Percentiles rank a stretch among this genome's conserved stretches.
phyloP scores from a whole-genome alignment of 805 yeast species.

The Kodamaea jinghongensis region DNA sequence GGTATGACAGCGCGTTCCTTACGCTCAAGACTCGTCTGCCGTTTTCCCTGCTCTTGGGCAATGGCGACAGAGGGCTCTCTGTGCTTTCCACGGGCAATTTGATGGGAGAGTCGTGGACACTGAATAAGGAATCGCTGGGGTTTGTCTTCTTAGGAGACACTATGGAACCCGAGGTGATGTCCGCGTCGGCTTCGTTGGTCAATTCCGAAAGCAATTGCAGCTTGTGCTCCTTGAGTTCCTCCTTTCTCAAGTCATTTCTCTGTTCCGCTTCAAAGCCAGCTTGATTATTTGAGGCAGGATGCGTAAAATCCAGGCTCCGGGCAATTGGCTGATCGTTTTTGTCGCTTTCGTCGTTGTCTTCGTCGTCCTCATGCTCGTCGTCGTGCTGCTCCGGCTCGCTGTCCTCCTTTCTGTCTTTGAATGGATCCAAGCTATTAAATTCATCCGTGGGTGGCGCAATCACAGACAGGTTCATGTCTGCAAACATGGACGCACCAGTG shows the following conservation, averaged over 20 bases:
- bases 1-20: conserved; percentile 27
- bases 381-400: conserved; percentile 13
- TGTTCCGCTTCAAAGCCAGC: conserved; percentile 18
- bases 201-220: conserved; percentile 42
- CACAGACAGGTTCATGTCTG: conserved; percentile 29
- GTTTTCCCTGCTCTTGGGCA: conserved; percentile 10
- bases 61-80: neutral
- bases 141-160: conserved; percentile 16
- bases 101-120: conserved; percentile 32
- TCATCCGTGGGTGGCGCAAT: conserved; percentile 20
- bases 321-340: neutral
- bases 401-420: conserved; percentile 5
- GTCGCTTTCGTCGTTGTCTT: conserved; percentile 11
- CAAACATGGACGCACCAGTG: conserved; percentile 7
- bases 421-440: conserved; percentile 10
- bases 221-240: conserved; percentile 30
- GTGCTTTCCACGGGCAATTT: conserved; percentile 9
- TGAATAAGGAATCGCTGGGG: conserved; percentile 30
- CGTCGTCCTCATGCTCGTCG: conserved; percentile 16
- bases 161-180: conserved; percentile 5
- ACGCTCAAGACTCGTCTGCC: conserved; percentile 5
- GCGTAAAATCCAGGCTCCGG: neutral
- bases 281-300: neutral
- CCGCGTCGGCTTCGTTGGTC: conserved; percentile 23
- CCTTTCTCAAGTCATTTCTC: conserved; percentile 31